A percentile compares a stretch with the other conserved stretches of the same genome.
Conservation (phyloP, 352 stramenopile species). For the Pythium utonaiense region DNA sequence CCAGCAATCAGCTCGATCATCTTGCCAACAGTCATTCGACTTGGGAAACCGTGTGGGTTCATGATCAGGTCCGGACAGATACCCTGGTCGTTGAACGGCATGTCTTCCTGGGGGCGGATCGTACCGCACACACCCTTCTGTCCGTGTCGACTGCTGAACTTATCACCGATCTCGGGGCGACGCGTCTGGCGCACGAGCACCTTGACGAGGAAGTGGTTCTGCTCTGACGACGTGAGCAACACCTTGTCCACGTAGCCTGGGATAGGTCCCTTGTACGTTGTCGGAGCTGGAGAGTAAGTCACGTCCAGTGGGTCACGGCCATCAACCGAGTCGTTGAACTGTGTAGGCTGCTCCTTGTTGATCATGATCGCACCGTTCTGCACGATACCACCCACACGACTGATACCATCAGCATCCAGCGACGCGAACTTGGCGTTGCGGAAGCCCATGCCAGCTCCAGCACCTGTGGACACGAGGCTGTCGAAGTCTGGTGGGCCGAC, state of each 20-base stretch:
- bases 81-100: slow-evolving; percentile 99
- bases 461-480: slow-evolving; percentile 50
- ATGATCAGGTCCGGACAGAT: slow-evolving; percentile 99
- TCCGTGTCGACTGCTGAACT: slow-evolving; percentile 98
- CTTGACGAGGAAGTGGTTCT: slow-evolving; percentile 98
- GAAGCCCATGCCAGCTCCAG: slow-evolving; percentile 49
- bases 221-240: slow-evolving; percentile 97
- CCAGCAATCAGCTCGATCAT: slow-evolving; percentile 99
- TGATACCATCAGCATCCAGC: slow-evolving; percentile 97
- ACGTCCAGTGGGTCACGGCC: slow-evolving; percentile 70
- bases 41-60: slow-evolving; percentile 99
- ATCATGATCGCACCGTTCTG: slow-evolving; percentile 97
- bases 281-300: slow-evolving; percentile 81
- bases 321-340: slow-evolving; percentile 89
- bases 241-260: slow-evolving; percentile 98
- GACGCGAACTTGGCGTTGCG: slow-evolving; percentile 90
- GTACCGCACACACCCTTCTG: slow-evolving; percentile 99
- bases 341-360: slow-evolving; percentile 97
- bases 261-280: slow-evolving; percentile 95
- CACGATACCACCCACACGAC: slow-evolving; percentile 77
- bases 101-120: slow-evolving; percentile 95
- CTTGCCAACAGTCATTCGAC: slow-evolving; percentile 99
- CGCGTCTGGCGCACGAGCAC: slow-evolving; percentile 95
- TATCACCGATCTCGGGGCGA: slow-evolving; percentile 98
- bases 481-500: slow-evolving; percentile 89